A percentile compares a stretch with the other conserved stretches of the same genome.
phyloP scores from a whole-genome alignment of 768 basidiomycete genomes.

The Antrodiella citrinella region DNA sequence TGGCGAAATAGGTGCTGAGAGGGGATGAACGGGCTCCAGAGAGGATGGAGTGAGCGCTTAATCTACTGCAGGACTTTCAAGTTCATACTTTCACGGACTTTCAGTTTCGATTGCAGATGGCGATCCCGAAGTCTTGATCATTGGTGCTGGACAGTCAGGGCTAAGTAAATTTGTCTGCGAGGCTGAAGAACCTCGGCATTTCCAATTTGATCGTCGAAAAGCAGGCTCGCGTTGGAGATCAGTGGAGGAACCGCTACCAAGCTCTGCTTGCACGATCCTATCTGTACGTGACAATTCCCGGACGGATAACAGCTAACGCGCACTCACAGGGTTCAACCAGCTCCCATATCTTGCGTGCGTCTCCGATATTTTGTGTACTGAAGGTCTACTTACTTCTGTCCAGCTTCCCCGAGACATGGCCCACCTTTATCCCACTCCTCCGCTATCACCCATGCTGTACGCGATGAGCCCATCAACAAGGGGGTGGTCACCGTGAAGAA shows the following conservation, averaged over 20 bases:
- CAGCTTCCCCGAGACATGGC: neutral
- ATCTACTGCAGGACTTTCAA: no score
- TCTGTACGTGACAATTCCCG: conserved; percentile 37
- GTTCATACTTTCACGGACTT: no score
- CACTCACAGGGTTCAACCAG: conserved; percentile 33
- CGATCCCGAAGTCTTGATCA: conserved; percentile 44
- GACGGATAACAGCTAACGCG: no score
- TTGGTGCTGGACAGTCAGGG: conserved; percentile 47
- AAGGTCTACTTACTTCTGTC: neutral
- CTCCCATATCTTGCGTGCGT: conserved; percentile 49
- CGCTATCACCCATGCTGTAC: neutral
- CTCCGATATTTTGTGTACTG: neutral
- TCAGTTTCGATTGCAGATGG: conserved; percentile 32
- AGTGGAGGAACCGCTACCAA: conserved; percentile 61
- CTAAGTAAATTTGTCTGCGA: conserved; percentile 42
- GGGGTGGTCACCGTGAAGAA: conserved; percentile 1
- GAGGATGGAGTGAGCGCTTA: no score
- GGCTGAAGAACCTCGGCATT: conserved; percentile 45
- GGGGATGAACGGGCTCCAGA: no score
- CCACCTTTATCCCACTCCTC: neutral
- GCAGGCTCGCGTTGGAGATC: conserved; percentile 51
- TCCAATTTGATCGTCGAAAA: conserved; percentile 53
- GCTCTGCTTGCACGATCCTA: conserved; percentile 59
- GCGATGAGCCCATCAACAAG: neutral
- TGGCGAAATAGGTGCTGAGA: neutral